Conservation (phyloP, 1,284 basidiomycete genomes). For the Puccinia horiana region DNA sequence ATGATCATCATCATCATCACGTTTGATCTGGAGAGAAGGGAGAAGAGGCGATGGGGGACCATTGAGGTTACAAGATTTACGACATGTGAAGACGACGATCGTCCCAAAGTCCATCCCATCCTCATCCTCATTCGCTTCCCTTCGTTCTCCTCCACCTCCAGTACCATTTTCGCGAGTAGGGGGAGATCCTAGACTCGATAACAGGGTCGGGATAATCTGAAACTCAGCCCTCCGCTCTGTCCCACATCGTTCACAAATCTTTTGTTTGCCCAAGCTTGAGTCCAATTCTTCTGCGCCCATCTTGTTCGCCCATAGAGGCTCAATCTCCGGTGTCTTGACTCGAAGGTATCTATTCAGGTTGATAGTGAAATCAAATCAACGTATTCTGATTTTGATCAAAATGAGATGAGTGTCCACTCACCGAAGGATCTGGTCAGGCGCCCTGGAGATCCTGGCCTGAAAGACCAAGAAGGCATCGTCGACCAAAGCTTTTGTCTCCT, state of each 20-base stretch:
- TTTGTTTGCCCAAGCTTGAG: not conserved
- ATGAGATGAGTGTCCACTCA: not conserved
- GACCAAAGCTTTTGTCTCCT: constrained; percentile 35
- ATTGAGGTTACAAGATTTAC: not conserved
- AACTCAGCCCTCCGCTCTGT: constrained; percentile 14
- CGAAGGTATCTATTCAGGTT: constrained; percentile 32
- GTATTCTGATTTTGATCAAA: not conserved
- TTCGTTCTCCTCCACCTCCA: not conserved
- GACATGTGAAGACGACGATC: constrained; percentile 43
- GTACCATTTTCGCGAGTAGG: not conserved
- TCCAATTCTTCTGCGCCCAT: not conserved
- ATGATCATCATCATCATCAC: not conserved
- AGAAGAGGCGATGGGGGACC: not conserved
- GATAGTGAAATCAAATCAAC: not conserved
- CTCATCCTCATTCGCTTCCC: not conserved
- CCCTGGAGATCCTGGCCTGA: constrained; percentile 39
- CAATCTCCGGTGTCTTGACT: constrained; percentile 30
- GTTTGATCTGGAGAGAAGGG: not conserved
- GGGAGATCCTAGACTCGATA: constrained; percentile 9
- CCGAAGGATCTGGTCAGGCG: constrained; percentile 42
- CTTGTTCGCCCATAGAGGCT: constrained; percentile 43
- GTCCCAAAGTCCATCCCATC: constrained; percentile 44
- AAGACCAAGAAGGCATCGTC: constrained; percentile 41
- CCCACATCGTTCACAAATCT: constrained; percentile 10
- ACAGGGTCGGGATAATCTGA: constrained; percentile 43